Evolutionary conservation across 192 early-diverging fungal species (phyloP).

Genomic region (Linnemannia zychae): DNA sequence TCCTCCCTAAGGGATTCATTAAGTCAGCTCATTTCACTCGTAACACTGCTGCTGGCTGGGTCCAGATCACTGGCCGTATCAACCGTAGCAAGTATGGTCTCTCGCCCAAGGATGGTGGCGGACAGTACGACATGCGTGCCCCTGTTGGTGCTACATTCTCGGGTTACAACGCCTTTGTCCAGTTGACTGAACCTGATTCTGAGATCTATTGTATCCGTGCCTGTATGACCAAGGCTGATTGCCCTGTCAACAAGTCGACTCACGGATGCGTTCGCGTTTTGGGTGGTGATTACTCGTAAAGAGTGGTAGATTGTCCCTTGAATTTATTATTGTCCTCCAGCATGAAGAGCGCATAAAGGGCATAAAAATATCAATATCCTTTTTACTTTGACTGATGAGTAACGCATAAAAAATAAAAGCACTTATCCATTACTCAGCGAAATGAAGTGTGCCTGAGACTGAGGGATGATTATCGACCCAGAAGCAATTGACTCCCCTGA

Average conservation of each 20-base stretch:
- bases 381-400: background rate
- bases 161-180: constrained; percentile 64
- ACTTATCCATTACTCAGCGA: too few relatives aligned
- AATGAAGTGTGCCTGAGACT: background rate
- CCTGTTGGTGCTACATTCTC: constrained; percentile 59
- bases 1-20: constrained; percentile 60
- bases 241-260: constrained; percentile 50
- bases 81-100: constrained; percentile 55
- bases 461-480: background rate
- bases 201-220: constrained; percentile 64
- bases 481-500: background rate
- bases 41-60: constrained; percentile 36
- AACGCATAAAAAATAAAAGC: background rate
- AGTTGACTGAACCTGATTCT: constrained; percentile 64
- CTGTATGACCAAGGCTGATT: constrained; percentile 51
- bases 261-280: constrained; percentile 39
- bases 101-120: constrained; percentile 59
- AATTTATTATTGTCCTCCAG: background rate
- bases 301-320: background rate
- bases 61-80: constrained; percentile 69
- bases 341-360: background rate
- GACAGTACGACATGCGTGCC: constrained; percentile 64
- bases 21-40: constrained; percentile 53
- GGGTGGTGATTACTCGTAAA: constrained; percentile 19
- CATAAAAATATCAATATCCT: too few relatives aligned